Base-by-base conservation (phyloP, 106 monocot species). In the Gastrodia elata region DNA sequence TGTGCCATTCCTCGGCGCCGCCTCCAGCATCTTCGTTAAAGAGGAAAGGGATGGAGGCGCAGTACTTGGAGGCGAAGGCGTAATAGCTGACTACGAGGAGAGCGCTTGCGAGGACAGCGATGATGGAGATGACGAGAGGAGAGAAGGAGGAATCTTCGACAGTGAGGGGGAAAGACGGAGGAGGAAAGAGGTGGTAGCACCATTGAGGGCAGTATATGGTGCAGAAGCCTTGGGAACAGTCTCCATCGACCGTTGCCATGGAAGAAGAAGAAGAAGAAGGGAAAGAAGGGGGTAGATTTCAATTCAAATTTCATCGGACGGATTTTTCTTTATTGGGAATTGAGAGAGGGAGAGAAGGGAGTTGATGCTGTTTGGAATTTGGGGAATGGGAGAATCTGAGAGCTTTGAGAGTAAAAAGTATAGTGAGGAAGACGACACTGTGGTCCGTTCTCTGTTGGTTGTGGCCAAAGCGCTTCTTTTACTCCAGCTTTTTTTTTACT, bases 91-190 rank as follows among this genome's bases (percentile, higher is more conserved):
- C 74, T 33, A 93, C 77, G 48, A 97, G 86, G 71, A 93, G 72
- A 58, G 88, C 86, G 64, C 80, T 79, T 20, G 84, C 88, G 41
- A 92, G 93, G 78, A 97, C 74, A 16, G 87, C 93, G 77, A 97
- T 93, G 86, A 97, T 86, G 70, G 88, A 81, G 70, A 97, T 91
- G 59, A 97, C 86, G 13, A 97, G 86, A 10, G 97, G 97, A 1
- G 96, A 90, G 71, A 92, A 80, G 81, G 70, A 25, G 8, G 87
- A 38, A 68, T 84, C 84, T 48, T 34, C 33, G 46, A 64, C 71
- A 16, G 68, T 27, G 80, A 80, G 55, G 67, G 30, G 30, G 65
- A 69, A 40, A 4, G 90, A 80, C 0, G 90, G 90, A 5, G 90
- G 84, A 2, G 86, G 79, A 78, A 92, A 81, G 72, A 88, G 28